Conservation (phyloP, 1,284 basidiomycete species). For the Schizophyllum amplum region DNA sequence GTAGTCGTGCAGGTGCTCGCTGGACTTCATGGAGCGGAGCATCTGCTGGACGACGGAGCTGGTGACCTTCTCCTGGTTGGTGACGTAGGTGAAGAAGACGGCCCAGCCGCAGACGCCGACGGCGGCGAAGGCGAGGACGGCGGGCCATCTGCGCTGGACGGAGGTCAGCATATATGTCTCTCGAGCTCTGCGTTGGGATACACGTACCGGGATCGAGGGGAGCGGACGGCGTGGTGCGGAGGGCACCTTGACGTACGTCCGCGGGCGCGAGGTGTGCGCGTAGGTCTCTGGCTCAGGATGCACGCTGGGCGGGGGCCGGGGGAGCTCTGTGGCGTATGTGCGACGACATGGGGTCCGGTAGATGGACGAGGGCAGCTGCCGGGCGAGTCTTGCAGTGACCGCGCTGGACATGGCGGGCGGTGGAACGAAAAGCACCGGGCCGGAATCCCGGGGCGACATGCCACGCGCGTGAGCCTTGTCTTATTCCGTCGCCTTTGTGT, state of each 20-base stretch:
- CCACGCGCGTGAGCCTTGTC: no score
- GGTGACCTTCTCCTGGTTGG: conserved; percentile 72
- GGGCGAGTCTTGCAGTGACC: not conserved
- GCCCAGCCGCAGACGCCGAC: conserved; percentile 58
- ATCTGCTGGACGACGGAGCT: conserved; percentile 66
- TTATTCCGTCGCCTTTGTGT: no score
- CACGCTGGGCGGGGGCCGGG: not conserved
- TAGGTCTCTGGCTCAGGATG: not conserved
- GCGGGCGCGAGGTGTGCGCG: not conserved
- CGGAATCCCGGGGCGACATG: not conserved
- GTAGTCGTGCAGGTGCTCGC: conserved; percentile 37
- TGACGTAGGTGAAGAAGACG: conserved; percentile 57
- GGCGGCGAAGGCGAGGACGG: conserved; percentile 39
- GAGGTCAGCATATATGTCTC: no score
- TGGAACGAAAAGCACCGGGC: not conserved
- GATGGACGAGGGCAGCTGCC: not conserved
- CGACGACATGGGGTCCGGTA: not conserved
- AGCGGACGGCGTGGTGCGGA: not conserved
- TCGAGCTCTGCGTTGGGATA: no score
- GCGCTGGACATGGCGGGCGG: not conserved
- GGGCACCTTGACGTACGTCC: not conserved
- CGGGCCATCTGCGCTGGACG: conserved; percentile 54
- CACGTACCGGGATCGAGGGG: not conserved
- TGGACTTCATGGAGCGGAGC: conserved; percentile 47
- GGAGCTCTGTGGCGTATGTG: not conserved